These are phyloP conservation scores for Flueggea neowawraea DNA, from an alignment of 441 rosid genomes.

Conservation along the genomic window DNA sequence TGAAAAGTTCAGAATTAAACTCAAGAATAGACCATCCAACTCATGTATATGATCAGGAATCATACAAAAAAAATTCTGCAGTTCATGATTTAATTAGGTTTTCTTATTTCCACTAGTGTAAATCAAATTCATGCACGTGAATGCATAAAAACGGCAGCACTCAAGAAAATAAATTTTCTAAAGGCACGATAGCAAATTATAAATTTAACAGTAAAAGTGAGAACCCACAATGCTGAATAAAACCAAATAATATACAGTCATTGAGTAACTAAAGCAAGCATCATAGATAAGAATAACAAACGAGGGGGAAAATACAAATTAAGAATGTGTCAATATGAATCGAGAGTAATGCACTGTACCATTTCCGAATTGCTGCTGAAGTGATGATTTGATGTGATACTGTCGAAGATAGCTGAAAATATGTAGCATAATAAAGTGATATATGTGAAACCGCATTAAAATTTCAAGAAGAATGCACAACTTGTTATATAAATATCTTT, in stretches of 20 bases:
- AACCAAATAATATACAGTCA: background rate
- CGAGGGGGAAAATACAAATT: slow-evolving; percentile 3
- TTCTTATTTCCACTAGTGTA: no score
- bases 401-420: slow-evolving; percentile 45
- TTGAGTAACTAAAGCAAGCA: background rate
- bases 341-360: slow-evolving; percentile 37
- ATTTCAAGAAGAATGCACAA: background rate
- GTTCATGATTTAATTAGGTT: no score
- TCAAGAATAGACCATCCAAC: no score
- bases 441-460: slow-evolving; percentile 11
- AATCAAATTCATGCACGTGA: no score
- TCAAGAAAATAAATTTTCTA: no score
- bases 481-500: background rate
- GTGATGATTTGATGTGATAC: slow-evolving; percentile 27
- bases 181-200: no score
- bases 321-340: background rate
- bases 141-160: no score
- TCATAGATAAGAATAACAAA: slow-evolving; percentile 1
- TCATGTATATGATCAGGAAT: no score
- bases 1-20: no score
- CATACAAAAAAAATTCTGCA: no score
- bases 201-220: no score
- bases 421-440: slow-evolving; percentile 28
- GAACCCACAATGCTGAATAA: no score
- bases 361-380: slow-evolving; percentile 33